Conservation (phyloP, 1,284 basidiomycete species). For the Coniferiporia sulphurascens region DNA sequence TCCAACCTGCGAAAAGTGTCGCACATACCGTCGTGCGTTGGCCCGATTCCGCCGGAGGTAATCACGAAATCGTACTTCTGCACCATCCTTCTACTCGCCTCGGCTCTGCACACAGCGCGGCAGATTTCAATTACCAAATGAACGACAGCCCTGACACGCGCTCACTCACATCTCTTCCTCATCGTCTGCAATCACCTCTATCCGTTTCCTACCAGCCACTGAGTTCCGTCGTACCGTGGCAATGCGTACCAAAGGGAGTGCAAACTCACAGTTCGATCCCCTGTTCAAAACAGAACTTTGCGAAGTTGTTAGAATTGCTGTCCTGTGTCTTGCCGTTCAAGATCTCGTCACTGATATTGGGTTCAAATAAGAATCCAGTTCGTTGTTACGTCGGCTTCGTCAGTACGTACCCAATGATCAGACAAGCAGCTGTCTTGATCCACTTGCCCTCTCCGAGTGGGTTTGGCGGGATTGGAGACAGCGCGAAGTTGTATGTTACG, state of each 20-base stretch:
- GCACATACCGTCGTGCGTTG: conserved; percentile 74
- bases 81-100: conserved; percentile 83
- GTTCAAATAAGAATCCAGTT: conserved; percentile 1
- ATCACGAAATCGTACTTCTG: conserved; percentile 83
- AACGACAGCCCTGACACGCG: conserved; percentile 25
- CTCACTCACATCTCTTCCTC: conserved; percentile 74
- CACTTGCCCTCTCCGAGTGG: conserved; percentile 62
- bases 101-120: conserved; percentile 46
- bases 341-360: conserved; percentile 66
- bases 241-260: background rate
- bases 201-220: conserved; percentile 56
- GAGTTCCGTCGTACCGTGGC: too few relatives aligned
- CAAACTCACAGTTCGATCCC: conserved; percentile 77
- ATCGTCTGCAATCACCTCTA: conserved; percentile 91
- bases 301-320: conserved; percentile 81
- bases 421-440: conserved; percentile 67
- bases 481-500: conserved; percentile 37
- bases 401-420: conserved; percentile 65
- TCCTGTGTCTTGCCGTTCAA: conserved; percentile 87
- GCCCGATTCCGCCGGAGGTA: conserved; percentile 83
- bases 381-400: background rate
- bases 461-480: conserved; percentile 54
- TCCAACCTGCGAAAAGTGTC: background rate
- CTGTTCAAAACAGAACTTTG: conserved; percentile 82
- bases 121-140: conserved; percentile 7